phyloP scores from a whole-genome alignment of 2,329 filamentous ascomycete species.

The Coniella lustricola region DNA sequence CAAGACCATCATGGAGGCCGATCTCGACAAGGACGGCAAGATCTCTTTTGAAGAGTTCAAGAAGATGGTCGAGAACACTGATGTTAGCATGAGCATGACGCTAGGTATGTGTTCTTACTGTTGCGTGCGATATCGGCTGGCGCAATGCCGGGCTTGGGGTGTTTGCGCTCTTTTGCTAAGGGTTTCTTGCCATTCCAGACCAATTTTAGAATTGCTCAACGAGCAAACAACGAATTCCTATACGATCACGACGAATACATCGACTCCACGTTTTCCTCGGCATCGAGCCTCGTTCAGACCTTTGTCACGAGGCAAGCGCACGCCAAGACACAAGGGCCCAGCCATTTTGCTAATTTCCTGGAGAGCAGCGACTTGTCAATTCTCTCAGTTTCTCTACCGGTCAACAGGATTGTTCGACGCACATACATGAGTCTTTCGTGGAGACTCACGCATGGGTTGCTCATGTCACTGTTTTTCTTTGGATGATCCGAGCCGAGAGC shows the following conservation, averaged over 20 bases:
- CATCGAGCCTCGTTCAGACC: background rate
- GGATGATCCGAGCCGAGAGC: too few relatives aligned
- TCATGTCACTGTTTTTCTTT: too few relatives aligned
- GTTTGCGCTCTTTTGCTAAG: background rate
- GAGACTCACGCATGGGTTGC: too few relatives aligned
- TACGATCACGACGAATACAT: background rate
- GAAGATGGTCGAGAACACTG: constrained; percentile 96
- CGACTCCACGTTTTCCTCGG: background rate
- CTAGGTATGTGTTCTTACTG: constrained; percentile 45
- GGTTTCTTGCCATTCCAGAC: background rate
- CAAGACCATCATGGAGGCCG: constrained; percentile 99
- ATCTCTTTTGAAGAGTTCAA: constrained; percentile 99
- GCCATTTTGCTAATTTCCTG: too few relatives aligned
- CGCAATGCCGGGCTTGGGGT: background rate
- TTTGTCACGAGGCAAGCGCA: background rate
- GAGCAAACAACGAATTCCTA: background rate
- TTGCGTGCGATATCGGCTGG: background rate
- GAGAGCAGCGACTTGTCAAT: too few relatives aligned
- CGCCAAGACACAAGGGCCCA: background rate
- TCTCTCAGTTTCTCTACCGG: too few relatives aligned
- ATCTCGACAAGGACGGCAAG: constrained; percentile 91
- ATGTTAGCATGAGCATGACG: constrained; percentile 69
- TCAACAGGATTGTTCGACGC: too few relatives aligned
- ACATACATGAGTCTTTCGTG: too few relatives aligned
- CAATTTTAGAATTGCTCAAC: background rate